phyloP scores from a whole-genome alignment of 257 asterid species.

The Plantago ovata region DNA sequence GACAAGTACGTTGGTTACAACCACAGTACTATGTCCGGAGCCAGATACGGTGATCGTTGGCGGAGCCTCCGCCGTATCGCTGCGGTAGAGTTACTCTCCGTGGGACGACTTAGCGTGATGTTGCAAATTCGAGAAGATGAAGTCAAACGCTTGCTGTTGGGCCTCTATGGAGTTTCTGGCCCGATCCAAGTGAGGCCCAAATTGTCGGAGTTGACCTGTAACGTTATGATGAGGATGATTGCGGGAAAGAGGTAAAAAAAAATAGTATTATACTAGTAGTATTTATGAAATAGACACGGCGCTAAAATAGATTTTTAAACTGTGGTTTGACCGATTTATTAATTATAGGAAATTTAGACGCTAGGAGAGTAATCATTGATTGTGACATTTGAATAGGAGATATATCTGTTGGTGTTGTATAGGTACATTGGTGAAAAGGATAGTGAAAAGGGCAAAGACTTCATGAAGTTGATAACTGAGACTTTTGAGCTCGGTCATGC shows the following conservation, averaged over 20 bases:
- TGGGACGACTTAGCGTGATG: conserved; percentile 15
- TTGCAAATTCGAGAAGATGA: conserved; percentile 22
- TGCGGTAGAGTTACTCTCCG: conserved; percentile 29
- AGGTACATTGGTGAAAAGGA: conserved; percentile 4
- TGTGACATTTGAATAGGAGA: too few relatives aligned
- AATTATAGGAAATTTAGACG: too few relatives aligned
- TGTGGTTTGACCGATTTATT: too few relatives aligned
- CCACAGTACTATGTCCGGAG: conserved; percentile 16
- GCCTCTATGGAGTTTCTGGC: not conserved
- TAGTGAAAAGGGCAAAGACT: not conserved
- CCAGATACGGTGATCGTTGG: conserved; percentile 32
- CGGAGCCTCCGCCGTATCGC: conserved; percentile 32
- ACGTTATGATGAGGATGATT: conserved; percentile 29
- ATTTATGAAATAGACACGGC: too few relatives aligned
- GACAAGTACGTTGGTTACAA: conserved; percentile 34
- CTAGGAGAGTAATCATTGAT: too few relatives aligned
- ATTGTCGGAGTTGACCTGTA: conserved; percentile 22
- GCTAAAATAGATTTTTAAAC: too few relatives aligned
- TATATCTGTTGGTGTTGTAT: too few relatives aligned
- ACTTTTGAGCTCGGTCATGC: conserved; percentile 16
- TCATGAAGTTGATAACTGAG: conserved; percentile 14
- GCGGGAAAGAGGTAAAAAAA: conserved; percentile 24
- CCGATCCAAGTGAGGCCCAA: conserved; percentile 12
- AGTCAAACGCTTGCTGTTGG: conserved; percentile 7
- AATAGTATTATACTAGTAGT: too few relatives aligned